Conservation (phyloP, 495 filamentous ascomycete species). For the Aspergillus conjunctus region DNA sequence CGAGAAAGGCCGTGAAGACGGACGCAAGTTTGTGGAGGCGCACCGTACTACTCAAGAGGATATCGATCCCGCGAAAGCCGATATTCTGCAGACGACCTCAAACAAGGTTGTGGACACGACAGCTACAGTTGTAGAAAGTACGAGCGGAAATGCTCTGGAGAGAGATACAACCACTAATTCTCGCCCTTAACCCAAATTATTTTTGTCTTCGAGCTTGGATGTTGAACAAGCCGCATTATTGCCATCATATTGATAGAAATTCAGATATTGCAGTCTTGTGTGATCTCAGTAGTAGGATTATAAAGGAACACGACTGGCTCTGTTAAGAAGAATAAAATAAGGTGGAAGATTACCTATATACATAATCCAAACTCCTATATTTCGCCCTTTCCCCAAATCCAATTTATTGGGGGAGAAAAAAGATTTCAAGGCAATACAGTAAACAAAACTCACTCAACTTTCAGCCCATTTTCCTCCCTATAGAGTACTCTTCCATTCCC, state of each 20-base stretch:
- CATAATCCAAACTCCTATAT: no score
- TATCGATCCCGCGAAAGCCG: background rate
- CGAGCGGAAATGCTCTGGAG: background rate
- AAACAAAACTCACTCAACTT: no score
- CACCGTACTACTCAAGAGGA: conserved; percentile 21
- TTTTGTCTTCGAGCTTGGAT: background rate
- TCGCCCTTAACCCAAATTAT: background rate
- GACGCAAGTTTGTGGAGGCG: conserved; percentile 42
- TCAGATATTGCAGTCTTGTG: background rate
- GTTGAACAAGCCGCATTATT: no score
- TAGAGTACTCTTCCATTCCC: background rate
- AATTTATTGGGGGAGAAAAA: no score
- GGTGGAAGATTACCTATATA: no score
- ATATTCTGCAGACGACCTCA: background rate
- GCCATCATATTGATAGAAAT: background rate
- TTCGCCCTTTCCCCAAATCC: no score
- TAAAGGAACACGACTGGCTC: no score
- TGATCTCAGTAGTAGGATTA: no score
- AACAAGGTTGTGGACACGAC: background rate
- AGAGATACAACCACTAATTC: background rate
- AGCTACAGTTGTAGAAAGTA: background rate
- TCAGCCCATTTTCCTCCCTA: background rate
- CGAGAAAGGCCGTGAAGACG: conserved; percentile 51
- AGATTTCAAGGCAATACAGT: no score
- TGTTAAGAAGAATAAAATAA: no score